Evolutionary conservation across 371 early-diverging fungal species (phyloP), one percentile per base, ranked within the genome.

Genomic region (Apophysomyces trapeziformis): DNA sequence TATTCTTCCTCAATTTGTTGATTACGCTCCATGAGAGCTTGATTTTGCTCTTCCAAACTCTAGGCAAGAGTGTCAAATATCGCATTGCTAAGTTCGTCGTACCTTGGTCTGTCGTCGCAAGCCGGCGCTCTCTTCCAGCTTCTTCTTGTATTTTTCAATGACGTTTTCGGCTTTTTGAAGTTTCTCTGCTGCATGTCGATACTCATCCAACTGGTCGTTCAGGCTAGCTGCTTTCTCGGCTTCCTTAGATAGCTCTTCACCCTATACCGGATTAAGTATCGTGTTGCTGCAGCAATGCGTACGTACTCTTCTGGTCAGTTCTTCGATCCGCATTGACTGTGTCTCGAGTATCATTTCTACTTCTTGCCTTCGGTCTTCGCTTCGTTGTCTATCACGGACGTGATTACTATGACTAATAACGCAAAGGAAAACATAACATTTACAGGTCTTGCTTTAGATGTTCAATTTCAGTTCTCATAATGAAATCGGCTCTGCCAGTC

Each of bases 131-230:
- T 97, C 96, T 64, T 96, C 98, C 6, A 96, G 83, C 67, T 94
- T 93, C 77, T 93, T 94, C 73, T 94, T 95, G 82, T 95, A 97
- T 74, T 97, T 97, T 67, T 96, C 97, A 66, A 95, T 87, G 38
- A 93, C 90, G 54, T 95, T 94, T 75, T 96, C 97, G 5, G 93
- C 88, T 77, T 94, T 95, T 80, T 92, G 92, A 14, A 96, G 85
- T 63, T 91, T 91, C 65, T 96, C 97, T 9, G 93, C 93, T 0
- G 90, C 84, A 69, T 95, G 95, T 38, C 90, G 85, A 70, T 94
- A 89, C 74, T 96, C 97, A 57, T 96, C 94, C 35, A 95, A 73
- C 73, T 96, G 89, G 75, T 97, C 97, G 61, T 90, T 90, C 61
- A 96, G 75, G 39, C 85, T 81, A 6, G 78, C 76, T 1, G 86